phyloP scores from a whole-genome alignment of 108 stramenopile species.

The Nitzschia sp. region DNA sequence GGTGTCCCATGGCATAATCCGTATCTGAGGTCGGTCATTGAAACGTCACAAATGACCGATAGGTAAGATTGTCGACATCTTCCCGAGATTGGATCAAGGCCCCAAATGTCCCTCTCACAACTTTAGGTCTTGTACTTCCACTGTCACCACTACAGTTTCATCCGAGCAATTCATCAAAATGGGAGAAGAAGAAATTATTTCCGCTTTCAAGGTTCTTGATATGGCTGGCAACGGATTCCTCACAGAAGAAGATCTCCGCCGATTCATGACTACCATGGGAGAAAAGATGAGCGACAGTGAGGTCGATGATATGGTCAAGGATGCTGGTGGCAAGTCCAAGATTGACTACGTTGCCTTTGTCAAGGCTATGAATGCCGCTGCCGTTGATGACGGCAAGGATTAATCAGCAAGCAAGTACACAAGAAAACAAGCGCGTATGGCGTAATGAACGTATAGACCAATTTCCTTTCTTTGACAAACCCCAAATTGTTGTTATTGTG shows the following conservation, averaged over 20 bases:
- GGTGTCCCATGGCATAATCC: too few species aligned
- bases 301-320: slow-evolving; percentile 13
- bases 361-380: slow-evolving; percentile 15
- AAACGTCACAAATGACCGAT: too few species aligned
- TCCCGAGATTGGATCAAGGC: too few species aligned
- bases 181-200: slow-evolving; percentile 22
- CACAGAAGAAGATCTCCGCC: slow-evolving; percentile 5
- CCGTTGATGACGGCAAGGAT: slow-evolving; percentile 16
- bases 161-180: background rate
- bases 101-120: too few species aligned
- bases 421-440: background rate
- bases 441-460: background rate
- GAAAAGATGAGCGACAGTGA: slow-evolving; percentile 18
- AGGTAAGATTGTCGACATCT: too few species aligned
- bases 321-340: slow-evolving; percentile 11
- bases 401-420: background rate
- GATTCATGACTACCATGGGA: slow-evolving; percentile 21
- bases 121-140: too few species aligned
- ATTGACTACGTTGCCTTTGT: slow-evolving; percentile 23
- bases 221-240: background rate
- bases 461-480: too few species aligned
- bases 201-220: slow-evolving; percentile 9
- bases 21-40: too few species aligned
- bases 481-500: too few species aligned
- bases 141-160: too few species aligned